Evolutionary conservation across 257 asterid genomes (phyloP), one percentile per base, ranked within the genome.

Genomic region (Cordia subcordata): DNA sequence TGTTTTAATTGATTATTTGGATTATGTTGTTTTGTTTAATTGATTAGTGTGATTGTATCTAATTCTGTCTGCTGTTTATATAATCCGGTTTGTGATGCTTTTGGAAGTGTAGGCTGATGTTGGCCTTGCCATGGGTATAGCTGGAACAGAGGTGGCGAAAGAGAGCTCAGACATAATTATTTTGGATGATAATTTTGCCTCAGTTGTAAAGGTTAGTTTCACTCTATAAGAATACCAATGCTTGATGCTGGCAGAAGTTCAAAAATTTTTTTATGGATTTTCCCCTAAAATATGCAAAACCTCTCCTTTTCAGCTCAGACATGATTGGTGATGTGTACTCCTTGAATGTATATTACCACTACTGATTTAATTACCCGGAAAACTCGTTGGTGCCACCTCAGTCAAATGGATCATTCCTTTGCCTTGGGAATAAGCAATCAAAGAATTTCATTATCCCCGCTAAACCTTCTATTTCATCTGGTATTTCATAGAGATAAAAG

Each of bases 51-150:
- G 54, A 49, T 49, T 21, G 54, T 18, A 6, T 27, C 35, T 6
- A 27, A 14, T 42, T 42, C 15, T 53, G 38, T 20, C 8, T 15
- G 4, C 38, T 20, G 5, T 18, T 21, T 1, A 53, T 52, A 52
- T 52, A 11, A 52, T 20, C 56, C 5, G 20, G 14, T n/a, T 21
- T 39, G 23, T 16, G 18, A 13, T 62, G 57, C 49, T 53, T 22
- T 71, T 46, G 42, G 72, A 50, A 22, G 9, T 70, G 64, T 64
- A 92, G 99, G 95, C 99, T 60, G 96, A 92, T 78, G 88, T 92
- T 62, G 99, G 99, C 65, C 96, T 92, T 71, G 95, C 99, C 51
- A 92, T 92, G 99, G 99, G 99, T 61, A 92, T 88, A 56, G 85
- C 79, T 75, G 99, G 99, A 73, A 92, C 99, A 27, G 96, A 92